Conservation (phyloP, 805 yeast species). For the Hanseniaspora vineae region DNA sequence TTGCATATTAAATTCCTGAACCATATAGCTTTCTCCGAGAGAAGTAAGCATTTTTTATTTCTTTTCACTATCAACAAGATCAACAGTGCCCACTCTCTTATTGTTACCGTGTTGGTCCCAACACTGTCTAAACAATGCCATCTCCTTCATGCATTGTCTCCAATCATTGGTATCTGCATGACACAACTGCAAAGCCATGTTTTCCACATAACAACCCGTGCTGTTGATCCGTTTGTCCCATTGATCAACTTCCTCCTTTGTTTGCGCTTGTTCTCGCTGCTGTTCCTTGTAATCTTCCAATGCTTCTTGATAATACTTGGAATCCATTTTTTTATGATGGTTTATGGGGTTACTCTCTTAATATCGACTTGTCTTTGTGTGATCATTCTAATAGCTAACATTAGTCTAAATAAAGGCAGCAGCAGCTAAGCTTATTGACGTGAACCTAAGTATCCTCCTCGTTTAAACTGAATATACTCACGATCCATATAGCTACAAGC, state of each 20-base stretch:
- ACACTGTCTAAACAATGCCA: conserved; percentile 49
- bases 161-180: conserved; percentile 76
- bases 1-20: too few species aligned
- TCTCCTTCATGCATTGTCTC: conserved; percentile 59
- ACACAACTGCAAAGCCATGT: conserved; percentile 56
- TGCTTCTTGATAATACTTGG: conserved; percentile 20
- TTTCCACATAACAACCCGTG: conserved; percentile 68
- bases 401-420: too few species aligned
- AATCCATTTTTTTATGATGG: conserved; percentile 7
- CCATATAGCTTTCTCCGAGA: too few species aligned
- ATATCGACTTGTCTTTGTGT: too few species aligned
- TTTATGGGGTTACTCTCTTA: too few species aligned
- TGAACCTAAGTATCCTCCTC: too few species aligned
- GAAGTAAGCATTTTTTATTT: too few species aligned
- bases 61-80: conserved; percentile 8
- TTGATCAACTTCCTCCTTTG: conserved; percentile 43
- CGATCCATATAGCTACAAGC: too few species aligned
- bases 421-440: too few species aligned
- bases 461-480: too few species aligned
- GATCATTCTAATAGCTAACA: too few species aligned
- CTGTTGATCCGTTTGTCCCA: conserved; percentile 65
- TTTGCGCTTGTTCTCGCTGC: conserved; percentile 10
- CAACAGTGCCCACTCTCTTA: conserved; percentile 27
- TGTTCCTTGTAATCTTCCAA: conserved; percentile 18
- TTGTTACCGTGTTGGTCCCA: conserved; percentile 48